Conservation (phyloP, 2,329 filamentous ascomycete genomes). For the Fusarium compactum region DNA sequence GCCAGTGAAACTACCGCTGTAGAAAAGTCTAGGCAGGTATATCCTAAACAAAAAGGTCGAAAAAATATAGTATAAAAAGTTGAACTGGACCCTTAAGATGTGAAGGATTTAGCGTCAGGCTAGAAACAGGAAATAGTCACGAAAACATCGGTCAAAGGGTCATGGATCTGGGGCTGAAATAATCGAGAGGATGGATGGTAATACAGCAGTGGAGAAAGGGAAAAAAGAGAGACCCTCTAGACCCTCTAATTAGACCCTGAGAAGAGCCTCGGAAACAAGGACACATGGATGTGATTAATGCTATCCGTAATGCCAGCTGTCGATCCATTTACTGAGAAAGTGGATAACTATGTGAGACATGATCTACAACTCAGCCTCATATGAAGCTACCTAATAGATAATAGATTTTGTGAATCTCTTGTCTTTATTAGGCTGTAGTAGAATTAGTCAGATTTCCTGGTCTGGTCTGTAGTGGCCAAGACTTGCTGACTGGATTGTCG, state of each 20-base stretch:
- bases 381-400: background rate
- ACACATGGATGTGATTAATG: slow-evolving; percentile 7
- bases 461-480: background rate
- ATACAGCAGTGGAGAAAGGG: slow-evolving; percentile 17
- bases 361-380: background rate
- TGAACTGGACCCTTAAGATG: background rate
- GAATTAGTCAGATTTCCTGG: slow-evolving; percentile 29
- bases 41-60: background rate
- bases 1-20: background rate
- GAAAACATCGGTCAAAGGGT: slow-evolving; percentile 24
- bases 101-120: background rate
- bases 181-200: slow-evolving; percentile 2
- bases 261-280: slow-evolving; percentile 14
- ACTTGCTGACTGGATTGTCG: slow-evolving; percentile 19
- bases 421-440: background rate
- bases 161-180: slow-evolving; percentile 26
- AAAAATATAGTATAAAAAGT: background rate
- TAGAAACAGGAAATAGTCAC: background rate
- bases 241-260: background rate
- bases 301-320: slow-evolving; percentile 6
- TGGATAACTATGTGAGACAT: slow-evolving; percentile 1
- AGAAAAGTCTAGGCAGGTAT: background rate
- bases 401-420: background rate
- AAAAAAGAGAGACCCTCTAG: background rate
- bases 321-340: background rate